Conservation (phyloP, 345 rosid species). For the Laguncularia racemosa region DNA sequence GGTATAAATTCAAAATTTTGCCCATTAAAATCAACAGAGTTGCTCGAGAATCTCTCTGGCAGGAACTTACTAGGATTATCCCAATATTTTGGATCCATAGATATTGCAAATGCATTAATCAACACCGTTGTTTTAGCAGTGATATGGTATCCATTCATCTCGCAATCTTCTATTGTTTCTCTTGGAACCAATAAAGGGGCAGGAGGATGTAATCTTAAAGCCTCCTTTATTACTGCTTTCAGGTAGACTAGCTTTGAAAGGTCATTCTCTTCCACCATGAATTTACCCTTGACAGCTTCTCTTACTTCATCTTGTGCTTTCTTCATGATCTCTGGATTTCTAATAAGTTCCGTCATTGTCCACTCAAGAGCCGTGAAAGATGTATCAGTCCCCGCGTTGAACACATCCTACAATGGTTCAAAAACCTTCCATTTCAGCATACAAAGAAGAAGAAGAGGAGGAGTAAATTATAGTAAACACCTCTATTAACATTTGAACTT, state of each 20-base stretch:
- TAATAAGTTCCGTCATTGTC: slow-evolving; percentile 17
- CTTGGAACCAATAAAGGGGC: background rate
- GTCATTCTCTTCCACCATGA: slow-evolving; percentile 4
- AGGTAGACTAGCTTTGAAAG: background rate
- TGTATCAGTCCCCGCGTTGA: slow-evolving; percentile 18
- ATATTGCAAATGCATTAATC: too few relatives aligned
- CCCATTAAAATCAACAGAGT: too few relatives aligned
- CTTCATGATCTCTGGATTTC: slow-evolving; percentile 4
- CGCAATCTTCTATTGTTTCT: background rate
- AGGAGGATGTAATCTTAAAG: slow-evolving; percentile 7
- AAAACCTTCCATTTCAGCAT: background rate
- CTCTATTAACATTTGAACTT: too few relatives aligned
- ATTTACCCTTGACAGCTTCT: background rate
- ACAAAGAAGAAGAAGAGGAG: too few relatives aligned
- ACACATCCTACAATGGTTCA: slow-evolving; percentile 9
- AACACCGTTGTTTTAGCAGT: too few relatives aligned
- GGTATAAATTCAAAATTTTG: too few relatives aligned
- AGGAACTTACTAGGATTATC: too few relatives aligned
- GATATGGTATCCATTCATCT: too few relatives aligned
- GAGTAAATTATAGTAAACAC: too few relatives aligned
- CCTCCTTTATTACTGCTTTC: slow-evolving; percentile 1
- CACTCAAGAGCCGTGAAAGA: slow-evolving; percentile 12
- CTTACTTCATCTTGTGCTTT: slow-evolving; percentile 9
- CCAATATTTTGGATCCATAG: too few relatives aligned
- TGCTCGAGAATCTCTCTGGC: too few relatives aligned